Percentiles rank a stretch among this genome's conserved stretches.
phyloP scores from a whole-genome alignment of 352 stramenopile genomes.

The Globisporangium solare region DNA sequence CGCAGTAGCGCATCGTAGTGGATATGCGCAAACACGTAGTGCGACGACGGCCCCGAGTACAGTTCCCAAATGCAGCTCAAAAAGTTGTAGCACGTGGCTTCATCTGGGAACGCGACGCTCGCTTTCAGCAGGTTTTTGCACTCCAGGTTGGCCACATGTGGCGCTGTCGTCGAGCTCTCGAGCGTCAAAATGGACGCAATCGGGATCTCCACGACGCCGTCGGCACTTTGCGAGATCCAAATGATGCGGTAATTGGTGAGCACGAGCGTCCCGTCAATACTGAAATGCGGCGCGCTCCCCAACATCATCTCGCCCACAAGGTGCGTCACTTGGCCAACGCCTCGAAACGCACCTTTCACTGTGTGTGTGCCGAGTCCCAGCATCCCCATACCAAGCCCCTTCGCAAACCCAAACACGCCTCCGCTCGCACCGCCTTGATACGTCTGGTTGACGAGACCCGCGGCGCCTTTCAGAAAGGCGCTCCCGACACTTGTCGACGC shows the following conservation, averaged over 20 bases:
- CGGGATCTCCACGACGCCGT: slow-evolving; percentile 81
- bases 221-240: slow-evolving; percentile 73
- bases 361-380: slow-evolving; percentile 79
- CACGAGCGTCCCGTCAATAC: slow-evolving; percentile 76
- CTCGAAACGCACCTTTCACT: slow-evolving; percentile 82
- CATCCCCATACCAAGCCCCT: slow-evolving; percentile 85
- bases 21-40: slow-evolving; percentile 74
- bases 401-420: slow-evolving; percentile 84
- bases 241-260: slow-evolving; percentile 86
- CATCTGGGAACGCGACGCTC: slow-evolving; percentile 83
- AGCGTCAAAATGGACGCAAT: slow-evolving; percentile 70
- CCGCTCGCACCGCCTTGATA: slow-evolving; percentile 81
- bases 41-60: slow-evolving; percentile 32
- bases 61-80: slow-evolving; percentile 71
- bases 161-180: slow-evolving; percentile 77
- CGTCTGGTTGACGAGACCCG: slow-evolving; percentile 80
- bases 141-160: slow-evolving; percentile 81
- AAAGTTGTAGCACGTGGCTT: slow-evolving; percentile 71
- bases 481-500: slow-evolving; percentile 83
- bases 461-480: slow-evolving; percentile 79
- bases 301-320: slow-evolving; percentile 85
- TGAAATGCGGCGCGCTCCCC: slow-evolving; percentile 81
- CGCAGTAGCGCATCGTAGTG: slow-evolving; percentile 69
- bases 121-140: slow-evolving; percentile 76
- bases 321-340: slow-evolving; percentile 83